Conservation (phyloP, 2,329 filamentous ascomycete species). For the Calonectria fujianensis region DNA sequence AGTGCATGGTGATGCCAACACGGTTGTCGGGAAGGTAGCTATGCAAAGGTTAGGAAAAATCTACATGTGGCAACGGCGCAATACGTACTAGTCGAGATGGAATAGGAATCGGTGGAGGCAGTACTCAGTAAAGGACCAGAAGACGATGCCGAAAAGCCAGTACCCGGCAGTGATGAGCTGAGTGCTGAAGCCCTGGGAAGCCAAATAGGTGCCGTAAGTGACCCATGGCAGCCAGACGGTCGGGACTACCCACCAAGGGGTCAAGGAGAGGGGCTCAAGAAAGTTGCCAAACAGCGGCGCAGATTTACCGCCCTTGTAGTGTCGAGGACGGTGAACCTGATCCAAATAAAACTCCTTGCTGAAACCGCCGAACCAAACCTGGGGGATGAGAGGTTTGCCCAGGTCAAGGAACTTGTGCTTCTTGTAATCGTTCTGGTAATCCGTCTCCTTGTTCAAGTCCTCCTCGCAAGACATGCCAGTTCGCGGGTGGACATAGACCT, state of each 20-base stretch:
- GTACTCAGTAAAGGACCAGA: conserved; percentile 97
- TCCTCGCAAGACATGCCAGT: conserved; percentile 94
- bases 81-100: conserved; percentile 89
- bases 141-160: conserved; percentile 80
- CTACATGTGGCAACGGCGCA: not conserved
- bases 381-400: conserved; percentile 86
- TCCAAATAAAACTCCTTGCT: conserved; percentile 97
- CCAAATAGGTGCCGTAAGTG: conserved; percentile 81
- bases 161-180: conserved; percentile 72
- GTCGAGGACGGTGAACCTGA: conserved; percentile 94
- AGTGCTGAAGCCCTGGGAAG: conserved; percentile 76
- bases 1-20: conserved; percentile 89
- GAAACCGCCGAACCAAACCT: conserved; percentile 92
- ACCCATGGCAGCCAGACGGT: conserved; percentile 89
- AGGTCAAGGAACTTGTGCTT: conserved; percentile 96
- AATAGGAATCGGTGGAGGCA: conserved; percentile 92
- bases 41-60: conserved; percentile 56
- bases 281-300: conserved; percentile 98
- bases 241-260: conserved; percentile 94
- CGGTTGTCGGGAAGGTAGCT: conserved; percentile 94
- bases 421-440: conserved; percentile 84
- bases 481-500: conserved; percentile 69
- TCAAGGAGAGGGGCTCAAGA: conserved; percentile 96
- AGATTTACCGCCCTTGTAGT: conserved; percentile 94
- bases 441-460: conserved; percentile 91